phyloP scores from a whole-genome alignment of 805 yeast species.

The Sugiyamaella chiloensis region DNA sequence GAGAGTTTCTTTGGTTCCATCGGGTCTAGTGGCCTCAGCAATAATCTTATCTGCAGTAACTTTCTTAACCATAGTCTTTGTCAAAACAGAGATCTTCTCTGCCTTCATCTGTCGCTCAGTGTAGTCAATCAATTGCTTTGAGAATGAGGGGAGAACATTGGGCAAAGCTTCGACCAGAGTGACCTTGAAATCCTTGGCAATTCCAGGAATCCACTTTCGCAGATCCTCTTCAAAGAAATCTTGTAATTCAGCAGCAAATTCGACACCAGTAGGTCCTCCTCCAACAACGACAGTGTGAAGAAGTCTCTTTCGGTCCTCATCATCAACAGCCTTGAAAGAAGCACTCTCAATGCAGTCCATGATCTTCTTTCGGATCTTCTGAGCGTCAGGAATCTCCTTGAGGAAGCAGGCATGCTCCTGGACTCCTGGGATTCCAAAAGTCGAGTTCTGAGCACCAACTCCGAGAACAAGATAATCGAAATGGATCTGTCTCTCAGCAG shows the following conservation, averaged over 20 bases:
- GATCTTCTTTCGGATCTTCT: constrained; percentile 73
- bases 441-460: constrained; percentile 93
- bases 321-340: constrained; percentile 60
- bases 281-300: constrained; percentile 91
- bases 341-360: constrained; percentile 91
- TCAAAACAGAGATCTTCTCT: constrained; percentile 67
- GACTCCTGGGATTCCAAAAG: constrained; percentile 94
- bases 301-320: constrained; percentile 78
- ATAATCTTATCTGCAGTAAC: constrained; percentile 69
- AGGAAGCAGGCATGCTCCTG: constrained; percentile 78
- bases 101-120: constrained; percentile 72
- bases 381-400: constrained; percentile 87
- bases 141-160: constrained; percentile 61
- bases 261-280: constrained; percentile 98
- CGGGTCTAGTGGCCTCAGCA: constrained; percentile 64
- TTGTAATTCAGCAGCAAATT: constrained; percentile 89
- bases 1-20: constrained; percentile 58
- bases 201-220: constrained; percentile 81
- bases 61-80: constrained; percentile 84
- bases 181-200: constrained; percentile 77
- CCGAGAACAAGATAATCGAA: constrained; percentile 89
- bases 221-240: constrained; percentile 93
- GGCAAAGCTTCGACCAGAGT: constrained; percentile 89
- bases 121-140: constrained; percentile 50
- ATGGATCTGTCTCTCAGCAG: constrained; percentile 44